Evolutionary conservation across 148 eudicot genomes (phyloP), one percentile per base, ranked within the genome.

Genomic region (Diospyros lotus): DNA sequence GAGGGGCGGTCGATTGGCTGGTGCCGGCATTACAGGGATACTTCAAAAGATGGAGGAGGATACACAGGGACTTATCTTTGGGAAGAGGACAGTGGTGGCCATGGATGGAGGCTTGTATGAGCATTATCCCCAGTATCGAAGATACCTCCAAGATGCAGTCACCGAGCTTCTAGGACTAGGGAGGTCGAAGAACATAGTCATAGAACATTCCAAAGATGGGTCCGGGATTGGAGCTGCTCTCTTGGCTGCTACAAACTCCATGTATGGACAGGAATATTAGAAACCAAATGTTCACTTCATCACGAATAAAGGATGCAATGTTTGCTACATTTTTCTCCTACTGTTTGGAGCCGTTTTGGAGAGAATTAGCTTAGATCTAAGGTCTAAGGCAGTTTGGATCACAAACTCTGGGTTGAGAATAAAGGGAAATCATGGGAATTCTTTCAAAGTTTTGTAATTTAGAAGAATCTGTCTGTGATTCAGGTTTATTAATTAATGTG

Each of bases 171-270:
- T 93, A 17, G 97, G 97, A 42, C 56, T 71, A 0, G 86, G 83
- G 53, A 28, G 77, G n/a, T 79, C 95, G 0, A 78, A 81, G 64
- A 86, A 86, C 39, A 46, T 92, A 59, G 72, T 90, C 41, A 87
- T 92, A 3, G 86, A 92, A 76, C 94, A 88, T 55, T 77, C 90
- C 0, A 90, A 92, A 77, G 97, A 90, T 60, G 90, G 91, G 41
- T 93, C 95, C 42, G 97, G 94, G 40, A 90, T 90, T n/a, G 97
- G 97, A 41, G 94, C 97, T 40, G 94, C 94, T 72, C 90, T 92
- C 45, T 73, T 93, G 67, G 97, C 97, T 69, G 94, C 97, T 41
- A 63, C 91, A 66, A 90, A 90, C 55, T 90, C 94, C 1, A 86
- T 76, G 78, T 85, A 91, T 64, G 40, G 58, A 50, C 86, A 81